Percentiles rank a stretch among this genome's conserved stretches.
phyloP scores from a whole-genome alignment of 495 filamentous ascomycete genomes.

The Usnea hakonensis region DNA sequence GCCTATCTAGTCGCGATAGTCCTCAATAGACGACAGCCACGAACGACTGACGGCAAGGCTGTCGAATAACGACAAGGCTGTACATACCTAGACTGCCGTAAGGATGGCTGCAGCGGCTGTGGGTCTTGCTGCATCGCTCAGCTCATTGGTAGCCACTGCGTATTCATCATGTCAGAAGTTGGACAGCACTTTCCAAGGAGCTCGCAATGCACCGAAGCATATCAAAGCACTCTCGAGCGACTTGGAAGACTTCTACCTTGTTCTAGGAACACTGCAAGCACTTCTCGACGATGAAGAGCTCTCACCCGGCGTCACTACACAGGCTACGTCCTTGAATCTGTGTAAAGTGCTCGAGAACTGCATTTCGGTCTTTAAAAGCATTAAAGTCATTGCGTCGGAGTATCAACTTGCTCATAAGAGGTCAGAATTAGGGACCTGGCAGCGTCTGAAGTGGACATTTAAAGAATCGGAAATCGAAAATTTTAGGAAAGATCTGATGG shows the following conservation, averaged over 20 bases:
- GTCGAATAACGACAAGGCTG: too few relatives aligned
- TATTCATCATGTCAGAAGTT: slow-evolving; percentile 1
- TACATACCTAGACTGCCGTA: too few relatives aligned
- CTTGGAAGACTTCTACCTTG: not conserved
- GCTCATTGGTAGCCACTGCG: not conserved
- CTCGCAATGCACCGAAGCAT: not conserved
- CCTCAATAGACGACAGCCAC: too few relatives aligned
- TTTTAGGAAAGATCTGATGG: not conserved
- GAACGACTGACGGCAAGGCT: too few relatives aligned
- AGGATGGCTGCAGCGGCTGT: not conserved
- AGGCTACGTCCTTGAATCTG: not conserved
- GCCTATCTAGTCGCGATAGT: too few relatives aligned
- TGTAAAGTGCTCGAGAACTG: not conserved
- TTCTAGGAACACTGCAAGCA: not conserved
- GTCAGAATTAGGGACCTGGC: not conserved
- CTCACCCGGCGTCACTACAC: not conserved
- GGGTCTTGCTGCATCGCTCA: not conserved
- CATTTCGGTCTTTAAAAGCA: not conserved
- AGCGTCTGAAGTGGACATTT: not conserved
- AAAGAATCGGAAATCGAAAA: not conserved
- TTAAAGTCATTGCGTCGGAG: too few relatives aligned
- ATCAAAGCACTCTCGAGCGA: not conserved
- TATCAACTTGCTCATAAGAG: not conserved
- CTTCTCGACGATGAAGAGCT: not conserved
- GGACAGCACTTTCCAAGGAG: not conserved